A percentile compares a stretch with the other conserved stretches of the same genome.
These are phyloP conservation scores for Russula compacta DNA, from an alignment of 768 basidiomycete species.

Conservation along the genomic window DNA sequence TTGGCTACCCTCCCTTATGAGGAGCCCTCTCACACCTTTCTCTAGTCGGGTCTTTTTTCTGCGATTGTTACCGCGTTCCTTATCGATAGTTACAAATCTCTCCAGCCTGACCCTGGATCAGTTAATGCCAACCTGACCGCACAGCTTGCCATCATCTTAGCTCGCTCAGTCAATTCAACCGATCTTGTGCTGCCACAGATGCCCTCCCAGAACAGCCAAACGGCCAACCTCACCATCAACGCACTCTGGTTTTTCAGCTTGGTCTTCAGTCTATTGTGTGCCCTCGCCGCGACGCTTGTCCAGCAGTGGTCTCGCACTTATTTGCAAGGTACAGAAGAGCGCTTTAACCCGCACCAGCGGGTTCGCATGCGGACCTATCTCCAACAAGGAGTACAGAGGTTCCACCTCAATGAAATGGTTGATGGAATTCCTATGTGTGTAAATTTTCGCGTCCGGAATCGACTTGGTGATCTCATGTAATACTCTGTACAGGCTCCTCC, in stretches of 20 bases:
- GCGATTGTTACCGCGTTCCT: slow-evolving; percentile 14
- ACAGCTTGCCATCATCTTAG: not conserved
- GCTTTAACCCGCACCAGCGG: slow-evolving; percentile 5
- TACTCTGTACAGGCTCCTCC: slow-evolving; percentile 4
- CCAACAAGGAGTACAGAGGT: slow-evolving; percentile 7
- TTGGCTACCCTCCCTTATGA: not conserved
- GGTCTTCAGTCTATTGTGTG: slow-evolving; percentile 9
- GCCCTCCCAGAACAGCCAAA: not conserved
- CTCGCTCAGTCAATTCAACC: not conserved
- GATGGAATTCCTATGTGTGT: slow-evolving; percentile 6
- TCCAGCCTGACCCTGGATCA: not conserved
- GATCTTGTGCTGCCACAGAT: not conserved
- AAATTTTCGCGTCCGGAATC: not conserved
- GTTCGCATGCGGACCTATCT: slow-evolving; percentile 14
- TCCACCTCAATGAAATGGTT: slow-evolving; percentile 9
- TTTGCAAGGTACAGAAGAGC: slow-evolving; percentile 7
- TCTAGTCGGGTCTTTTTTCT: slow-evolving; percentile 19
- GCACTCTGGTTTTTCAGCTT: slow-evolving; percentile 19
- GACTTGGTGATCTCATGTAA: not conserved
- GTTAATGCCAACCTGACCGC: not conserved
- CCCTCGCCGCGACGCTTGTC: slow-evolving; percentile 14
- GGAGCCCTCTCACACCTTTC: not conserved
- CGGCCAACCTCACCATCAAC: slow-evolving; percentile 9
- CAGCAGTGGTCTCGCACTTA: slow-evolving; percentile 19
- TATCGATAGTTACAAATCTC: slow-evolving; percentile 5